Percentiles rank a stretch among this genome's conserved stretches.
These are phyloP conservation scores for Trifolium fragiferum DNA, from an alignment of 306 rosid species.

Conservation along the genomic window DNA sequence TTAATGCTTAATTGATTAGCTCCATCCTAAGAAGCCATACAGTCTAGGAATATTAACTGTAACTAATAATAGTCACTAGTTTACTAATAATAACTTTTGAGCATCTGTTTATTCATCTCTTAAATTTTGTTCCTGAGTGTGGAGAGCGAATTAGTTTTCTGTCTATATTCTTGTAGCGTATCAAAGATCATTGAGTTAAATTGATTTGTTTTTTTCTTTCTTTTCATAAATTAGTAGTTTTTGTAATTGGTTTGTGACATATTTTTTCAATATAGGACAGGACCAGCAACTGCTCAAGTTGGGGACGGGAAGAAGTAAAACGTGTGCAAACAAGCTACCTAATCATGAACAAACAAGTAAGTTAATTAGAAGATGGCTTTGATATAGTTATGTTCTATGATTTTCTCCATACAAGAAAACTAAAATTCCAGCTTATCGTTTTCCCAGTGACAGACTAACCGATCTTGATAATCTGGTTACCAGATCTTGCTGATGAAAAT, in stretches of 20 bases:
- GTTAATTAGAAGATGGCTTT: slow-evolving; percentile 39
- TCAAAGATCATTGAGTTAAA: slow-evolving; percentile 33
- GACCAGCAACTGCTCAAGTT: slow-evolving; percentile 58
- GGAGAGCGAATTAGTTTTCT: slow-evolving; percentile 29
- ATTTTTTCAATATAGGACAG: slow-evolving; percentile 65
- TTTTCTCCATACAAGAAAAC: slow-evolving; percentile 26
- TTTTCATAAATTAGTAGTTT: slow-evolving; percentile 30
- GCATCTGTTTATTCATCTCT: slow-evolving; percentile 36
- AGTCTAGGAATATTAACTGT: background rate
- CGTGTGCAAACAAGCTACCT: slow-evolving; percentile 37
- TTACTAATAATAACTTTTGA: slow-evolving; percentile 19
- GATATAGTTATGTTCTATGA: slow-evolving; percentile 21
- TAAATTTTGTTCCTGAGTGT: slow-evolving; percentile 24
- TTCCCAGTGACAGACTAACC: slow-evolving; percentile 31
- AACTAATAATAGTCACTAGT: background rate
- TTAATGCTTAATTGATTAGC: background rate
- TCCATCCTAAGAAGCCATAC: background rate
- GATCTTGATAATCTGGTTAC: slow-evolving; percentile 47
- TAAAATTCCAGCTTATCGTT: slow-evolving; percentile 32
- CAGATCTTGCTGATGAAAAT: slow-evolving; percentile 53
- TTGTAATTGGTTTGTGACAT: slow-evolving; percentile 35
- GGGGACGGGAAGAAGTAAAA: slow-evolving; percentile 52
- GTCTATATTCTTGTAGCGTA: slow-evolving; percentile 32
- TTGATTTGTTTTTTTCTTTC: slow-evolving; percentile 10
- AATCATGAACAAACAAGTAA: slow-evolving; percentile 55